phyloP scores from a whole-genome alignment of 2,329 filamentous ascomycete genomes.

The Blastomyces gilchristii region DNA sequence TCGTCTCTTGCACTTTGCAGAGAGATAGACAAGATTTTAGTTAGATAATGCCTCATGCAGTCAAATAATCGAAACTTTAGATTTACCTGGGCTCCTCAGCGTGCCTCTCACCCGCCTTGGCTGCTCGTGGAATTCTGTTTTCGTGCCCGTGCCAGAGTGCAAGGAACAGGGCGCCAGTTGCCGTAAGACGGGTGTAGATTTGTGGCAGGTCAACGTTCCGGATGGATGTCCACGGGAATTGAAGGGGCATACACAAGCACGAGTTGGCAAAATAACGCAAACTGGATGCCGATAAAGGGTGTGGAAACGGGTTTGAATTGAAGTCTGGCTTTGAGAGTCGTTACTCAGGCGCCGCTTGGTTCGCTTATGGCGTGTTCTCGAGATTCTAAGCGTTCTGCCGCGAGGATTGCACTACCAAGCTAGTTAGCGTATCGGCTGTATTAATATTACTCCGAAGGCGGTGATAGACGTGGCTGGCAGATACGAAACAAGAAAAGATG shows the following conservation, averaged over 20 bases:
- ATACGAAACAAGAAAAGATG: background rate
- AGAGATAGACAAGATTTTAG: background rate
- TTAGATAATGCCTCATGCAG: background rate
- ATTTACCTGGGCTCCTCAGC: background rate
- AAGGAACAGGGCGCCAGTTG: background rate
- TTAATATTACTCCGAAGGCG: constrained; percentile 1
- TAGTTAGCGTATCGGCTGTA: background rate
- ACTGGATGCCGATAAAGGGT: constrained; percentile 3
- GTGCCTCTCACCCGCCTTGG: background rate
- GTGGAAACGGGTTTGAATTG: constrained; percentile 32
- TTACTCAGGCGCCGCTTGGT: constrained; percentile 25
- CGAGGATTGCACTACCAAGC: too few relatives aligned
- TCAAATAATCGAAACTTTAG: background rate
- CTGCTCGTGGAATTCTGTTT: background rate
- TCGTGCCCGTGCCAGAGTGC: background rate
- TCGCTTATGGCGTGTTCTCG: background rate
- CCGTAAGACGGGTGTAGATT: background rate
- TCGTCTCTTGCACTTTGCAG: background rate
- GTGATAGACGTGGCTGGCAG: too few relatives aligned
- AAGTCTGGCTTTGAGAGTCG: background rate
- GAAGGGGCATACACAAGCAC: background rate
- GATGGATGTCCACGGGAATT: too few relatives aligned
- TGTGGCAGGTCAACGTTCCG: too few relatives aligned
- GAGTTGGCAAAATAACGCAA: background rate
- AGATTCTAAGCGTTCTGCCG: background rate